Percentiles rank a stretch among this genome's conserved stretches.
phyloP scores from a whole-genome alignment of 139 green algal genomes.

The Micromonas pusilla region DNA sequence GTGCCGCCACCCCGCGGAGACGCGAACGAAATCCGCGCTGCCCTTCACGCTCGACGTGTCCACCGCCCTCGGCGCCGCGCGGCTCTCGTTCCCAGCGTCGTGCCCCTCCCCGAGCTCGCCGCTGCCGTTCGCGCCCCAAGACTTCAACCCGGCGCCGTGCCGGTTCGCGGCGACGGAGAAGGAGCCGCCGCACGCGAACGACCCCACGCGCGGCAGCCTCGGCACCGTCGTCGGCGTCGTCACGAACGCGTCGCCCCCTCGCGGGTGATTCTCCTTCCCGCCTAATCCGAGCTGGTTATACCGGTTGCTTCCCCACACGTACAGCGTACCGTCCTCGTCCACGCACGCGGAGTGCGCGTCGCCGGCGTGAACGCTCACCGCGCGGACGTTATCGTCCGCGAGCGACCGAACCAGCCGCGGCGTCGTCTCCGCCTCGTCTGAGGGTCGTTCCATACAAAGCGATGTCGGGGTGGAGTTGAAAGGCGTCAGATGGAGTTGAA shows the following conservation, averaged over 20 bases:
- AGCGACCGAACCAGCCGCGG: not conserved
- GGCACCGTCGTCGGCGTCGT: not conserved
- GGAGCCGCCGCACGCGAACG: not conserved
- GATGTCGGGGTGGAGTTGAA: too few species aligned
- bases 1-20: too few species aligned
- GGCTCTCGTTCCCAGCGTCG: too few species aligned
- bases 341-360: not conserved
- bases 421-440: not conserved
- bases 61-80: too few species aligned
- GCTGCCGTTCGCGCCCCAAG: slow-evolving; percentile 25
- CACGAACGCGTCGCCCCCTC: not conserved
- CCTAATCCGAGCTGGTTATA: slow-evolving; percentile 1
- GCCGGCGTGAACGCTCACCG: not conserved
- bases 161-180: not conserved
- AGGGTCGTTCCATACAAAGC: too few species aligned
- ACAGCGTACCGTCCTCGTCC: not conserved
- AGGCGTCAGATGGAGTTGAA: too few species aligned
- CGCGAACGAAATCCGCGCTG: too few species aligned
- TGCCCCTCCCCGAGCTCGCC: slow-evolving; percentile 35
- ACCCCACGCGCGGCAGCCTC: not conserved
- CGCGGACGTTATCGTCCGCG: not conserved
- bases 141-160: slow-evolving; percentile 8
- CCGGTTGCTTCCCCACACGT: not conserved
- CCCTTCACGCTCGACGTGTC: too few species aligned
- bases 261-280: not conserved